Evolutionary conservation across 352 stramenopile species (phyloP).

Genomic region (Phytophthora pluvialis): DNA sequence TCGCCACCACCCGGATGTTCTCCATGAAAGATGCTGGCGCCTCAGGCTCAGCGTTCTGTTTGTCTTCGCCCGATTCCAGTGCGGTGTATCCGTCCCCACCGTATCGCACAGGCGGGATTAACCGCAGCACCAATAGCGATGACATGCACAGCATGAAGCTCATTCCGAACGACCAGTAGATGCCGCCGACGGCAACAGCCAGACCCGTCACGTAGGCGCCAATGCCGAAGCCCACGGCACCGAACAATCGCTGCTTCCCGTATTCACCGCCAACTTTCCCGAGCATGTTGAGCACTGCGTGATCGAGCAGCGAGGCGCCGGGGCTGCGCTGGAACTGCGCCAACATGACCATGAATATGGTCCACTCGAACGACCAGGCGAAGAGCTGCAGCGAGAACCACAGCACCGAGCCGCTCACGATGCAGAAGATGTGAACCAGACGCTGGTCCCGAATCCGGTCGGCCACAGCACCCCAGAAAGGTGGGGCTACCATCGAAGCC

Average conservation of each 20-base stretch:
- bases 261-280: conserved; percentile 69
- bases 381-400: conserved; percentile 58
- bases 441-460: conserved; percentile 62
- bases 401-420: conserved; percentile 53
- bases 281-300: conserved; percentile 67
- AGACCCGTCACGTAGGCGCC: conserved; percentile 65
- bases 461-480: conserved; percentile 71
- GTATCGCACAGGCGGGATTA: conserved; percentile 46
- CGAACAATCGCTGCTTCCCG: conserved; percentile 78
- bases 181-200: conserved; percentile 50
- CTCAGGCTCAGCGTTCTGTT: conserved; percentile 10
- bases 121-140: conserved; percentile 60
- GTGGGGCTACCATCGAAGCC: conserved; percentile 58
- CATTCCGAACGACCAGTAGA: conserved; percentile 67
- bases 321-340: conserved; percentile 52
- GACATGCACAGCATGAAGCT: conserved; percentile 50
- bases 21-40: conserved; percentile 44
- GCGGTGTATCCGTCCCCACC: conserved; percentile 8
- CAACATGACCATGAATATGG: conserved; percentile 48
- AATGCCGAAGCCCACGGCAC: conserved; percentile 65
- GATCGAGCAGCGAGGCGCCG: conserved; percentile 60
- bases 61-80: conserved; percentile 35
- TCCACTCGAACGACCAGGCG: conserved; percentile 46
- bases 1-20: neutral
- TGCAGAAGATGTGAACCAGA: conserved; percentile 59